Conservation (phyloP, 352 stramenopile species). For the Pythium chondricola region DNA sequence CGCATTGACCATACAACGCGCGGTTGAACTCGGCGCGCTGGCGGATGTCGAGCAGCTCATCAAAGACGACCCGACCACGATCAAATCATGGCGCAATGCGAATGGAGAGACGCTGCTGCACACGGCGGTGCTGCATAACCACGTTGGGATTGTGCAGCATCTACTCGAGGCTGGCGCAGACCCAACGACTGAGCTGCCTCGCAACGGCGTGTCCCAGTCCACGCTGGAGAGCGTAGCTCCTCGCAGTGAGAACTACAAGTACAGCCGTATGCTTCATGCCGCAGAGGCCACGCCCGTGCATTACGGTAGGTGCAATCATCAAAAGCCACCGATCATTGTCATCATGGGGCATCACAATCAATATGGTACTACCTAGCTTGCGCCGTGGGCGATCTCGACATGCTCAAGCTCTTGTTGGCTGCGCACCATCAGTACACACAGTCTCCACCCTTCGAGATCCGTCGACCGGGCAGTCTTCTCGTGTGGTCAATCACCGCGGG, state of each 20-base stretch:
- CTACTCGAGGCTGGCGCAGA: conserved; percentile 46
- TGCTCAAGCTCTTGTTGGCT: conserved; percentile 52
- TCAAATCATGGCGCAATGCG: conserved; percentile 26
- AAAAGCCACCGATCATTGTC: too few species aligned
- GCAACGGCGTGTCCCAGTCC: conserved; percentile 16
- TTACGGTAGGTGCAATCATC: conserved; percentile 29
- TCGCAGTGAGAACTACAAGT: conserved; percentile 47
- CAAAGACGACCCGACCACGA: not conserved
- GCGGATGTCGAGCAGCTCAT: conserved; percentile 10
- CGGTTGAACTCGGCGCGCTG: conserved; percentile 42
- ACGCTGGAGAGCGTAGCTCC: conserved; percentile 46
- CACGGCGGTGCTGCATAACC: conserved; percentile 51
- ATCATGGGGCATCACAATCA: too few species aligned
- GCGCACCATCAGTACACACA: conserved; percentile 10
- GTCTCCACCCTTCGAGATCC: conserved; percentile 11
- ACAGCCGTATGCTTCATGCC: conserved; percentile 41
- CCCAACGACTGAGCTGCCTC: conserved; percentile 27
- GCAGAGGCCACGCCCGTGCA: conserved; percentile 57
- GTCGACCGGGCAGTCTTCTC: conserved; percentile 40
- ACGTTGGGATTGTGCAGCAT: conserved; percentile 38
- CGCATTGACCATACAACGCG: conserved; percentile 39
- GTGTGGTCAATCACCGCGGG: conserved; percentile 57
- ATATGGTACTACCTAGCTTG: conserved; percentile 31
- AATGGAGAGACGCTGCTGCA: conserved; percentile 65
- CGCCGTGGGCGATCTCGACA: conserved; percentile 40